Percentiles rank a stretch among this genome's conserved stretches.
phyloP scores from a whole-genome alignment of 805 yeast genomes.

The Metschnikowia koreensis region DNA sequence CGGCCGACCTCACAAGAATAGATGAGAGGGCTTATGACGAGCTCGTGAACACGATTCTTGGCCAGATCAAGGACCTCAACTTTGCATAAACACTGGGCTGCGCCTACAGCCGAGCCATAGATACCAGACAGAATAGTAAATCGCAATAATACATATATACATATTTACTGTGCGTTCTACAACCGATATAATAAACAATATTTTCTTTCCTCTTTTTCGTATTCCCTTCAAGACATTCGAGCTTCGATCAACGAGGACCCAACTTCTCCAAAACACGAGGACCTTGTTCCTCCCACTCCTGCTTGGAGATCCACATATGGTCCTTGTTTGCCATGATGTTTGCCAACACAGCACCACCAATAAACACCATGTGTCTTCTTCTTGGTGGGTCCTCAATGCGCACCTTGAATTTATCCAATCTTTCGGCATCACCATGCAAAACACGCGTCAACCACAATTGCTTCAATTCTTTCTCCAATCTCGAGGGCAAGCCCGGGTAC shows the following conservation, averaged over 20 bases:
- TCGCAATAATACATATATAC: background rate
- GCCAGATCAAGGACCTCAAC: conserved; percentile 42
- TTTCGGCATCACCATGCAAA: conserved; percentile 78
- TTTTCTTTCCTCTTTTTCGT: background rate
- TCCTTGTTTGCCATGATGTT: conserved; percentile 98
- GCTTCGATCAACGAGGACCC: conserved; percentile 71
- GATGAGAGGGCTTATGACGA: conserved; percentile 36
- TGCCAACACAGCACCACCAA: conserved; percentile 98
- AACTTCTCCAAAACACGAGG: conserved; percentile 79
- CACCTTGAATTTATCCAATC: conserved; percentile 89
- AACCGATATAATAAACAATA: background rate
- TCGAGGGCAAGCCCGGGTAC: conserved; percentile 97
- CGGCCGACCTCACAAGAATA: conserved; percentile 39
- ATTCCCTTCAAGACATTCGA: background rate
- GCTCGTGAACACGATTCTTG: conserved; percentile 55
- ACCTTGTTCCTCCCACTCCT: conserved; percentile 98
- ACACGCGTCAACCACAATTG: conserved; percentile 93
- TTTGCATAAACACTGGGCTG: conserved; percentile 21
- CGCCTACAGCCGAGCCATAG: background rate
- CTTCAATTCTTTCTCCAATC: conserved; percentile 92
- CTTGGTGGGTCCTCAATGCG: conserved; percentile 98
- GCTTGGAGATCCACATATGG: conserved; percentile 95
- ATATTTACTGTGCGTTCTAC: too few relatives aligned
- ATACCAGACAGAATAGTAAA: background rate
- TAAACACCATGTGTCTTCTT: conserved; percentile 97